Percentiles rank a stretch among this genome's conserved stretches.
phyloP scores from a whole-genome alignment of 1,284 basidiomycete genomes.

The Ustilago loliicola region DNA sequence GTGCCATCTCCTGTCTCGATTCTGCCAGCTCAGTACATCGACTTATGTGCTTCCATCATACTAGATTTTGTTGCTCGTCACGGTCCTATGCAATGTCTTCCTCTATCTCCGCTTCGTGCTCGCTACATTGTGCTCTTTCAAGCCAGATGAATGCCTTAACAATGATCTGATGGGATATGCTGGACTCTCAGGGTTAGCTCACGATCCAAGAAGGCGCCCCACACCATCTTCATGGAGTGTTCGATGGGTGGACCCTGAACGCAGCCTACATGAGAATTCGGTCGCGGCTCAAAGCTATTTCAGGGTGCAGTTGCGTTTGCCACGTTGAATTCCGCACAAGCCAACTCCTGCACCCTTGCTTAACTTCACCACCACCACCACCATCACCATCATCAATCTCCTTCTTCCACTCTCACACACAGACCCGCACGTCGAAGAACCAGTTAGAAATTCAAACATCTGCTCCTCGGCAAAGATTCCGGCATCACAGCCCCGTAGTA shows the following conservation, averaged over 20 bases:
- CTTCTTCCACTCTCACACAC: neutral
- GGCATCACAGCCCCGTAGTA: too few species aligned
- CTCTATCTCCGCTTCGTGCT: neutral
- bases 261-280: neutral
- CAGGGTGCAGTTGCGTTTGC: constrained; percentile 2
- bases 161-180: too few species aligned
- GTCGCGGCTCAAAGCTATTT: neutral
- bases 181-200: too few species aligned
- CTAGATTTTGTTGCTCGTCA: constrained; percentile 13
- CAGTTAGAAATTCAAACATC: too few species aligned
- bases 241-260: neutral
- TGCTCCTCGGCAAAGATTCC: too few species aligned
- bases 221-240: neutral
- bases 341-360: neutral
- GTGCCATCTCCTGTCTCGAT: neutral
- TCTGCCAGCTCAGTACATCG: neutral
- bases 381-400: neutral
- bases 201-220: too few species aligned
- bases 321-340: constrained; percentile 9
- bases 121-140: neutral
- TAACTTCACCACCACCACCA: neutral
- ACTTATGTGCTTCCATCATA: neutral
- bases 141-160: too few species aligned
- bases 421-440: too few species aligned
- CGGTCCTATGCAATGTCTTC: constrained; percentile 8